Conservation (phyloP, 176 grass and related monocot genomes). For the Oryza australiensis region DNA sequence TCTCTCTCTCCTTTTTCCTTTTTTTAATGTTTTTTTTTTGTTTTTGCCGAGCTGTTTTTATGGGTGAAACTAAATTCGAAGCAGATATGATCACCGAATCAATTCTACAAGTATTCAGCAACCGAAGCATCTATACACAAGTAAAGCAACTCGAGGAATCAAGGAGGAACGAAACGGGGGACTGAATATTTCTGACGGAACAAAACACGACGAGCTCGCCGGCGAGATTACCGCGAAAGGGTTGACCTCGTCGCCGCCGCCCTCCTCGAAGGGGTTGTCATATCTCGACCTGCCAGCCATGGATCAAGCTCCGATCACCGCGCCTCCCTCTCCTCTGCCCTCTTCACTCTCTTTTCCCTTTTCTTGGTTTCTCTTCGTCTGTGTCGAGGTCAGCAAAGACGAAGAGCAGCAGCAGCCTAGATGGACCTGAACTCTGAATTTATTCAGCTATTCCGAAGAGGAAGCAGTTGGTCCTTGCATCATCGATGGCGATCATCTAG, state of each 20-base stretch:
- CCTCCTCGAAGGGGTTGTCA: slow-evolving; percentile 61
- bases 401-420: not conserved
- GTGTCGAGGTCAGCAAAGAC: slow-evolving; percentile 27
- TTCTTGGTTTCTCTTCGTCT: not conserved
- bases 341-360: not conserved
- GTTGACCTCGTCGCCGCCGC: slow-evolving; percentile 52
- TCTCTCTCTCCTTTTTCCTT: not conserved
- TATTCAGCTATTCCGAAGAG: not conserved
- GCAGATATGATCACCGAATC: not conserved
- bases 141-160: not conserved
- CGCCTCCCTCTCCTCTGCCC: not conserved
- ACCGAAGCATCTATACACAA: not conserved
- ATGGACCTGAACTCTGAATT: slow-evolving; percentile 19
- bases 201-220: not conserved
- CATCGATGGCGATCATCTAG: slow-evolving; percentile 21
- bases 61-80: not conserved
- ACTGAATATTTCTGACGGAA: not conserved
- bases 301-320: not conserved
- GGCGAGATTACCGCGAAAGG: slow-evolving; percentile 51
- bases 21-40: not conserved
- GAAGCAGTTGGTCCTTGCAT: slow-evolving; percentile 18
- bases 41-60: not conserved
- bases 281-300: slow-evolving; percentile 55
- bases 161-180: not conserved
- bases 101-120: not conserved